Percentiles rank a stretch among this genome's conserved stretches.
Evolutionary conservation across 108 stramenopile genomes (phyloP).

Genomic region (Cyclotella choctawhatcheeana): DNA sequence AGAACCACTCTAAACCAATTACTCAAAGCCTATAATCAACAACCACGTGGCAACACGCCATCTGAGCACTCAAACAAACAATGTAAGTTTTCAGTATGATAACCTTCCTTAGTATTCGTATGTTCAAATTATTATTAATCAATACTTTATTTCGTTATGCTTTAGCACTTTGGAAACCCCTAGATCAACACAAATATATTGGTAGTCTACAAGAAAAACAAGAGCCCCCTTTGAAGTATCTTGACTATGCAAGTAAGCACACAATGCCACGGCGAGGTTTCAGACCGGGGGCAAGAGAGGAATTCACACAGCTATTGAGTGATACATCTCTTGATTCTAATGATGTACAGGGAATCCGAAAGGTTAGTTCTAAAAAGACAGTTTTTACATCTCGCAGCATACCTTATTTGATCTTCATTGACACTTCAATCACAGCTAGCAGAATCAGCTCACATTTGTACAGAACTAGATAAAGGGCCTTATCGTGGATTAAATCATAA

Average conservation of each 20-base stretch:
- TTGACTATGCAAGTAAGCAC: conserved; percentile 47
- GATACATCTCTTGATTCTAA: conserved; percentile 70
- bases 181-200: conserved; percentile 18
- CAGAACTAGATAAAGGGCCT: conserved; percentile 62
- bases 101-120: not conserved
- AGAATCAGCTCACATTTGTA: conserved; percentile 78
- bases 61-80: conserved; percentile 10
- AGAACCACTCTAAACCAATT: conserved; percentile 44
- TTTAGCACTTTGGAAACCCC: conserved; percentile 1
- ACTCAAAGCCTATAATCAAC: conserved; percentile 29
- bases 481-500: conserved; percentile 76
- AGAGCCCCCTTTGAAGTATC: conserved; percentile 34
- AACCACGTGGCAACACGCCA: not conserved
- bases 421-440: too few species aligned
- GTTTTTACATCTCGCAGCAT: not conserved
- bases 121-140: not conserved
- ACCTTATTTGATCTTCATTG: not conserved
- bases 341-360: conserved; percentile 81
- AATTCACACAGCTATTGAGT: conserved; percentile 70
- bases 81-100: not conserved
- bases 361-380: conserved; percentile 35
- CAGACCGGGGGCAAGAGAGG: conserved; percentile 41
- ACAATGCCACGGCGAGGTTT: conserved; percentile 32
- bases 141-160: not conserved
- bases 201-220: conserved; percentile 43